Conservation (phyloP, 495 filamentous ascomycete species). For the Immersiella caudata region DNA sequence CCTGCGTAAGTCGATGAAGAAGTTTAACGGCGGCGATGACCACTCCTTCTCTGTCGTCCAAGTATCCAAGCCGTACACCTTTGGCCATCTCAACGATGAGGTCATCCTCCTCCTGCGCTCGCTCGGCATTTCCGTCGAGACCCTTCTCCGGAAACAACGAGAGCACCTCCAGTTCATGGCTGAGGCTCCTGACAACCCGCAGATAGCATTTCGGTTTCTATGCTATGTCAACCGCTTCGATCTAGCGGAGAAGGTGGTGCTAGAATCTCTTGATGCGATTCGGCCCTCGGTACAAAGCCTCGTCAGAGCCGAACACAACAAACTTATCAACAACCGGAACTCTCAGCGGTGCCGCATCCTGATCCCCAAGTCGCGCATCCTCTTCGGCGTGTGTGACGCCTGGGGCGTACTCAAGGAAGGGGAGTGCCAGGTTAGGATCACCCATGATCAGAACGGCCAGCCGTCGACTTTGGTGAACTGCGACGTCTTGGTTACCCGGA, state of each 20-base stretch:
- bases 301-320: conserved; percentile 44
- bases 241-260: conserved; percentile 50
- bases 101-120: conserved; percentile 49
- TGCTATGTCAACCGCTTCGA: conserved; percentile 44
- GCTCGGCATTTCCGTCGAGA: conserved; percentile 43
- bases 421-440: conserved; percentile 50
- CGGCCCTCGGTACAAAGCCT: conserved; percentile 36
- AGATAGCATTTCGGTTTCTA: conserved; percentile 48
- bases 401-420: conserved; percentile 49
- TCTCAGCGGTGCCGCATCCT: conserved; percentile 52
- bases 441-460: conserved; percentile 45
- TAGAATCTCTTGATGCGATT: conserved; percentile 47
- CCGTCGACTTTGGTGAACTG: conserved; percentile 43
- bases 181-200: conserved; percentile 35
- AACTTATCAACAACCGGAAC: conserved; percentile 52
- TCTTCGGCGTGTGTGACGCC: conserved; percentile 56
- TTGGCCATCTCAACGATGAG: conserved; percentile 56
- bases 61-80: conserved; percentile 54
- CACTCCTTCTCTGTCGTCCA: conserved; percentile 51
- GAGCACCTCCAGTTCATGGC: conserved; percentile 48
- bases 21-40: conserved; percentile 50
- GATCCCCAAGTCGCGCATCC: conserved; percentile 48
- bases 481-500: conserved; percentile 54
- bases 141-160: conserved; percentile 48
- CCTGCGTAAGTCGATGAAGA: conserved; percentile 57